Percentiles rank a stretch among this genome's conserved stretches.
These are phyloP conservation scores for Neurospora cerealis DNA, from an alignment of 495 filamentous ascomycete species.

Conservation along the genomic window DNA sequence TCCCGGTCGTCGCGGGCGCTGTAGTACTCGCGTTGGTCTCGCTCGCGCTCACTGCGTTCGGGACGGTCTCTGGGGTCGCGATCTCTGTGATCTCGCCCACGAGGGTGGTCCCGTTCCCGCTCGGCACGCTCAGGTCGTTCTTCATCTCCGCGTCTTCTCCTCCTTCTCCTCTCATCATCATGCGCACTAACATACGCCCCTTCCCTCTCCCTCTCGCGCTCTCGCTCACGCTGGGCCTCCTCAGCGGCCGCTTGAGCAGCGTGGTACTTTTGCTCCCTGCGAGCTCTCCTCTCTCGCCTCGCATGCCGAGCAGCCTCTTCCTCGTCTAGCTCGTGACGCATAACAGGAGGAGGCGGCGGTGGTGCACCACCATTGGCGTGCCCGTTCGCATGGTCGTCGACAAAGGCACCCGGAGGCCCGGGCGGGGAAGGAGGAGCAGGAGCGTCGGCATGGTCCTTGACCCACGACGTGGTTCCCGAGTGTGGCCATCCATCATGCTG, in stretches of 20 bases:
- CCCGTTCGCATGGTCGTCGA: conserved; percentile 28
- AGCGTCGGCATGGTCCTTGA: conserved; percentile 49
- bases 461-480: conserved; percentile 48
- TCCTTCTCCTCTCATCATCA: neutral
- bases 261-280: conserved; percentile 26
- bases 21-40: neutral
- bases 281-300: conserved; percentile 25
- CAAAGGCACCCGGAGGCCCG: conserved; percentile 14
- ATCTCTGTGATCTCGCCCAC: conserved; percentile 8
- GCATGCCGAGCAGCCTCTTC: conserved; percentile 34
- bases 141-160: neutral
- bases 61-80: conserved; percentile 7
- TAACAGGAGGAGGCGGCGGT: conserved; percentile 1
- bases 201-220: conserved; percentile 7
- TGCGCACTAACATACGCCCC: neutral
- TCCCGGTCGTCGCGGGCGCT: neutral
- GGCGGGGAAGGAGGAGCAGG: conserved; percentile 34
- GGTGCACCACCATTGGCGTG: neutral
- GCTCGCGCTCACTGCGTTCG: conserved; percentile 1
- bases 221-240: conserved; percentile 24
- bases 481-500: conserved; percentile 39
- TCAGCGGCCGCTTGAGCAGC: conserved; percentile 32
- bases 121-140: neutral
- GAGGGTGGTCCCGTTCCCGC: conserved; percentile 6
- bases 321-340: conserved; percentile 34